A percentile compares a stretch with the other conserved stretches of the same genome.
These are phyloP conservation scores for Podospora bellae-mahoneyi DNA, from an alignment of 495 filamentous ascomycete species.

Conservation along the genomic window DNA sequence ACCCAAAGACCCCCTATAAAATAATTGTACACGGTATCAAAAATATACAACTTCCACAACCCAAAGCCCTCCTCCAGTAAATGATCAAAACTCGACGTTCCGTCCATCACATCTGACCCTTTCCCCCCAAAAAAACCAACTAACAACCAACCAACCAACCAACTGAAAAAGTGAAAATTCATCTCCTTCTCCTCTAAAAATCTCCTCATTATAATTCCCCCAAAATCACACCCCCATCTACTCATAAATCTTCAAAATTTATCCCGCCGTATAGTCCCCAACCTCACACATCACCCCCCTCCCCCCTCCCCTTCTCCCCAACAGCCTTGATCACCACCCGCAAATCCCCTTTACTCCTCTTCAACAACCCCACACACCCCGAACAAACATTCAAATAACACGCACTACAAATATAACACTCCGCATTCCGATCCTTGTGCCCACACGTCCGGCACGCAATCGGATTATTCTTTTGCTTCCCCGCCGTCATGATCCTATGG, in stretches of 20 bases:
- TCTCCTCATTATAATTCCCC: not conserved
- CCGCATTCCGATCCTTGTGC: constrained; percentile 26
- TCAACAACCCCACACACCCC: constrained; percentile 18
- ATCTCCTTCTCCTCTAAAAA: not conserved
- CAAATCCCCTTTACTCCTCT: constrained; percentile 23
- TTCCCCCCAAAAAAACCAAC: no score
- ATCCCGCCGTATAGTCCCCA: no score
- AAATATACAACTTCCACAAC: not conserved
- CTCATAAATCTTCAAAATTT: not conserved
- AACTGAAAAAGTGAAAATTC: not conserved
- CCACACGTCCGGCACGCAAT: constrained; percentile 32
- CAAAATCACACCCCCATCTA: not conserved
- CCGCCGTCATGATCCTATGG: constrained; percentile 32
- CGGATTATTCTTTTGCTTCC: constrained; percentile 28
- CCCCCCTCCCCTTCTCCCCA: not conserved
- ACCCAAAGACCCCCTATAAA: not conserved
- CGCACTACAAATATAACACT: constrained; percentile 32
- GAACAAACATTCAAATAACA: constrained; percentile 29
- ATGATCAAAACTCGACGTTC: not conserved
- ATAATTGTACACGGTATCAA: not conserved
- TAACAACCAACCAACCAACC: no score
- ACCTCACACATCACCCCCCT: not conserved
- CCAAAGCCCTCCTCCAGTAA: no score
- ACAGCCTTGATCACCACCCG: constrained; percentile 18
- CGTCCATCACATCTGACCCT: not conserved